Evolutionary conservation across 2,329 filamentous ascomycete genomes (phyloP).

Genomic region (Torrubiellomyces zombiae): DNA sequence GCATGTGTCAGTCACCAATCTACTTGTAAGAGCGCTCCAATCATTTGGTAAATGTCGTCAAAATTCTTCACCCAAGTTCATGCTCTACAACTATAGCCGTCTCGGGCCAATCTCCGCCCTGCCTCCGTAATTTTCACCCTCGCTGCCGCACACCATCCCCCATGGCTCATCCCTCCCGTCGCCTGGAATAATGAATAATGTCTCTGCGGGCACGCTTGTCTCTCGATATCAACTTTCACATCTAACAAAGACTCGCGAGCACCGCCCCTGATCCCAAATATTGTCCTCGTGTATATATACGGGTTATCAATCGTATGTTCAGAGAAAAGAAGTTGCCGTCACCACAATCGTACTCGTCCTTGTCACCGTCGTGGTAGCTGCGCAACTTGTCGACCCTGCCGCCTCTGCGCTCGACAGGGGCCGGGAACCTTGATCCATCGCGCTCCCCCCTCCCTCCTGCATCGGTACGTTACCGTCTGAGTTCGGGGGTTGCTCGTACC

Average conservation of each 20-base stretch:
- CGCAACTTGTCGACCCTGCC: slow-evolving; percentile 1
- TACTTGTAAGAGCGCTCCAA: too few species aligned
- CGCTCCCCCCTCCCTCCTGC: neutral
- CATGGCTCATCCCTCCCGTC: too few species aligned
- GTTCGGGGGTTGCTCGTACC: slow-evolving; percentile 2
- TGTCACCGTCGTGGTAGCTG: slow-evolving; percentile 5
- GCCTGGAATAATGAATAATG: too few species aligned
- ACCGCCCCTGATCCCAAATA: neutral
- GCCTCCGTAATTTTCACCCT: too few species aligned
- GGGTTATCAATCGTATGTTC: slow-evolving; percentile 6
- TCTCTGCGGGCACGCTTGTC: too few species aligned
- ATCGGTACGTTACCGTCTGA: neutral
- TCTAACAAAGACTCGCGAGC: neutral
- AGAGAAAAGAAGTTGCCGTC: slow-evolving; percentile 5
- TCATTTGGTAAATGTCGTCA: too few species aligned
- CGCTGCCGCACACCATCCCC: too few species aligned
- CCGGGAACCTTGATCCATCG: neutral
- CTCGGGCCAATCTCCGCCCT: too few species aligned
- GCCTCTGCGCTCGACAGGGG: neutral
- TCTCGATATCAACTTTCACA: too few species aligned
- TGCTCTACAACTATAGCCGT: too few species aligned
- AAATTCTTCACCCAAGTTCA: too few species aligned
- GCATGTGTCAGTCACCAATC: too few species aligned
- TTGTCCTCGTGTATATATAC: slow-evolving; percentile 7
- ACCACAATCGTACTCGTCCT: slow-evolving; percentile 8